Conservation (phyloP, 257 asterid species). For the Penstemon eatonii region DNA sequence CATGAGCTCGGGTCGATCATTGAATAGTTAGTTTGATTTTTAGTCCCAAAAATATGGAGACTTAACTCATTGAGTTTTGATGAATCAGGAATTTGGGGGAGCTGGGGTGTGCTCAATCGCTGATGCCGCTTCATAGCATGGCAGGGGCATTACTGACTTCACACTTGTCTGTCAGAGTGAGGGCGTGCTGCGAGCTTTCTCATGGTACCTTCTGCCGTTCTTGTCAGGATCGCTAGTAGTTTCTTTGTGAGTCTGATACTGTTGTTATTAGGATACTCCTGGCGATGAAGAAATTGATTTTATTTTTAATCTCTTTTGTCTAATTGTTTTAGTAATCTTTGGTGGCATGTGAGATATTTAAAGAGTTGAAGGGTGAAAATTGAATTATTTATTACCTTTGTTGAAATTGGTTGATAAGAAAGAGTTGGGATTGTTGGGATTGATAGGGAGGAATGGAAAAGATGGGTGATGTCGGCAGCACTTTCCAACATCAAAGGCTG, state of each 20-base stretch:
- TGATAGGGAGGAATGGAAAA: conserved; percentile 78
- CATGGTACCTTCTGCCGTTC: conserved; percentile 82
- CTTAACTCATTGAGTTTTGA: conserved; percentile 6
- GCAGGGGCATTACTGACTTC: conserved; percentile 59
- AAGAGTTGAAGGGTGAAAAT: conserved; percentile 26
- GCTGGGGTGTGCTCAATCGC: conserved; percentile 61
- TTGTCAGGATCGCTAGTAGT: conserved; percentile 89
- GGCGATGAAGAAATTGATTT: background rate
- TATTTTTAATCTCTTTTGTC: background rate
- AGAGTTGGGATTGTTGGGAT: conserved; percentile 60
- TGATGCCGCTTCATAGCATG: conserved; percentile 49
- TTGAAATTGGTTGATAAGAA: conserved; percentile 47
- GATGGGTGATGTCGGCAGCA: conserved; percentile 74
- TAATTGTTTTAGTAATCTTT: conserved; percentile 10
- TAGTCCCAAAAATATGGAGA: background rate
- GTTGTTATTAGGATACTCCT: conserved; percentile 29
- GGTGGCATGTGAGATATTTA: conserved; percentile 8
- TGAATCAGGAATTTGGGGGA: conserved; percentile 61
- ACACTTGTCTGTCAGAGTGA: conserved; percentile 55
- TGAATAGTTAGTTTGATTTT: background rate
- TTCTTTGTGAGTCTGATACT: conserved; percentile 58
- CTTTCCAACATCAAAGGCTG: conserved; percentile 44
- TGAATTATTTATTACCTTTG: conserved; percentile 31
- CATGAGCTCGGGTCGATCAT: background rate
- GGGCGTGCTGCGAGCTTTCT: conserved; percentile 83